Evolutionary conservation across 208 protist genomes (phyloP), one percentile per base, ranked within the genome.

Genomic region (Wallacemonas collosoma): DNA sequence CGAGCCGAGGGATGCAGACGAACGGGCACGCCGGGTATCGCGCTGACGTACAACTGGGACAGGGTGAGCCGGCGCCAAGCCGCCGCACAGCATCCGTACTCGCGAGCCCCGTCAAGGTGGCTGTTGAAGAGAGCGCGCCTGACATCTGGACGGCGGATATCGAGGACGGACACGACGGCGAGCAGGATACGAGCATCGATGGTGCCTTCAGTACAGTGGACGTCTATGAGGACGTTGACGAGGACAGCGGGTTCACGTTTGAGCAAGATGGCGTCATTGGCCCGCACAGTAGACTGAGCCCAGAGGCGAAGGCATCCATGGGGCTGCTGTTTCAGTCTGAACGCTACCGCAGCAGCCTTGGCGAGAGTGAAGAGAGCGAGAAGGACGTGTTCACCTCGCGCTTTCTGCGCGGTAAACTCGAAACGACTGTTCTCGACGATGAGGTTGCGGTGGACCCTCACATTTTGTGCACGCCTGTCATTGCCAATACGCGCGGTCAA

Each of bases 361-460:
- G 67, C 45, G 67, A 77, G 26, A 73, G 78, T 11, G 63, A 43
- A 6, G 74, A 76, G 3, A 63, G 15, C n/a, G 75, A 72, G 51
- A 70, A 81, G 6, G 79, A 87, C 67, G 44, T 71, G 2, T 90
- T 88, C 70, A 68, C 67, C 11, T 83, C 77, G 15, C 68, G 58
- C 43, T 77, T 84, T 57, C 54, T 87, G 35, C 81, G 83, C 15
- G 69, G 55, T 8, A 36, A 75, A 53, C 44, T 56, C 15, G 47
- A 66, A 15, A 69, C 79, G 43, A 69, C 50, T 6, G 56, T 85
- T 8, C 66, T 57, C 9, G 64, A 73, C 14, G 87, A 95, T 58
- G 85, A 98, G 63, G 74, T 98, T 15, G 91, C 72, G 41, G 78
- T 98, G 14, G 89, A 97, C 69, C 73, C 90, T 4, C 95, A 98